Base-by-base conservation (phyloP, 345 rosid species). In the Ailanthus altissimus region DNA sequence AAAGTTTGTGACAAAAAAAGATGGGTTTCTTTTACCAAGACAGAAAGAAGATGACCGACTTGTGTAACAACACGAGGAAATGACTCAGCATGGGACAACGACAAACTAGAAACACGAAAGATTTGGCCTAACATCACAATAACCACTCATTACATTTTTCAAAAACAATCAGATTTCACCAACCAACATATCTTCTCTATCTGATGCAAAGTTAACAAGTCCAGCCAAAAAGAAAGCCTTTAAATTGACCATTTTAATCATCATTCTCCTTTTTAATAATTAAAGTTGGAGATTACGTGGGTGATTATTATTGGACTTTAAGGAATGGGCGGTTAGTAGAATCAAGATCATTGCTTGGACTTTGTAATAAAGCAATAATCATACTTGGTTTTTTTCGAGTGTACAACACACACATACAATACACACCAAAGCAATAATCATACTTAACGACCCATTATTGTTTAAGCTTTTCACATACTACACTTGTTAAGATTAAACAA, bases 71-170 rank as follows among this genome's bases (percentile, higher is more conserved):
- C 73, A 78, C 36, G 63, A 75, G 79, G 70, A 70, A 46, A 70
- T 74, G 84, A 82, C 59, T 82, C 79, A 65, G 70, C 77, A 62
- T 47, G 73, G 65, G 81, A 26, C 81, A 6, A 51, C n/a, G 15
- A 4, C n/a, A 70, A n/a, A 49, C 14, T 51, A 12, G 11, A 21
- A 16, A 53, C 49, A 15, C 23, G 50, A 63, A 73, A 62, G 49
- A 45, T 40, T 9, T 50, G 26, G 8, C 23, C 28, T 66, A 26
- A 61, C 20, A 1, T 46, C 65, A 57, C 42, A 32, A 9, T 65
- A 32, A 26, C 57, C 58, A 11, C 43, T 20, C 46, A 73, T 20
- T 42, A 11, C 25, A 47, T 62, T 36, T 51, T 23, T 15, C 18
- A 70, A 0, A 65, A 11, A 18, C 10, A 70, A 70, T 45, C 8